Base-by-base conservation (phyloP, 2,329 filamentous ascomycete species). In the Colletotrichum echinochloae region DNA sequence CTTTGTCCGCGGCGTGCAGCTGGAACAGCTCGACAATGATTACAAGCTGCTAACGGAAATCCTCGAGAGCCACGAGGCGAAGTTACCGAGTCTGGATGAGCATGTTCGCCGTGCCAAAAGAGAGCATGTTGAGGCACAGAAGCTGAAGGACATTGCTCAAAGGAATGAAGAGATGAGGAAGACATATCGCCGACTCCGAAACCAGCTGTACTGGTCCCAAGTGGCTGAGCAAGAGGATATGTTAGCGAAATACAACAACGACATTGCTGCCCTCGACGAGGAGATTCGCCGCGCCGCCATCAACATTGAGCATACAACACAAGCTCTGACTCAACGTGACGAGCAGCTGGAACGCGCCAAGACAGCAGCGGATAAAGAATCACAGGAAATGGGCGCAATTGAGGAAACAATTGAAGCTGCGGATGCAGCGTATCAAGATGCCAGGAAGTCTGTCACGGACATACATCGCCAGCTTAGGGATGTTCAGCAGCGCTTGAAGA, bases 1-100 rank as follows among this genome's bases (percentile, higher is more conserved):
- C 77, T 99, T 99, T 78, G 88, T 97, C 71, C 94, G 95, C 75
- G 96, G 96, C 33, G 97, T 97, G 0, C 95, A 98, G 76, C 88
- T 99, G 0, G 94, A 98, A 78, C 92, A 95, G 75, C 86, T 99
- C 12, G 94, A 97, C 78, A 91, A 94, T 72, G 96, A 99, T 77
- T 99, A 99, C 80, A 89, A 91, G 69, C 84, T 97, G 67, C 90
- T 98, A 18, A 90, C 92, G 71, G 92, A 97, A 74, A 91, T 89
- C 4, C 85, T 96, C 26, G 92, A 97, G 73, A 88, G 88, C 41
- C 93, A 91, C 69, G 87, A 91, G 65, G 84, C 84, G 39, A 92
- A 92, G 74, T 82, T 94, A 1, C 82, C 85, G 12, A 85, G 85
- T 35, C 88, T 89, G 46, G 80, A 88, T 52, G 88, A 89, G n/a